Percentiles rank a stretch among this genome's conserved stretches.
Evolutionary conservation across 108 stramenopile genomes (phyloP).

Genomic region (Ochromonas danica): DNA sequence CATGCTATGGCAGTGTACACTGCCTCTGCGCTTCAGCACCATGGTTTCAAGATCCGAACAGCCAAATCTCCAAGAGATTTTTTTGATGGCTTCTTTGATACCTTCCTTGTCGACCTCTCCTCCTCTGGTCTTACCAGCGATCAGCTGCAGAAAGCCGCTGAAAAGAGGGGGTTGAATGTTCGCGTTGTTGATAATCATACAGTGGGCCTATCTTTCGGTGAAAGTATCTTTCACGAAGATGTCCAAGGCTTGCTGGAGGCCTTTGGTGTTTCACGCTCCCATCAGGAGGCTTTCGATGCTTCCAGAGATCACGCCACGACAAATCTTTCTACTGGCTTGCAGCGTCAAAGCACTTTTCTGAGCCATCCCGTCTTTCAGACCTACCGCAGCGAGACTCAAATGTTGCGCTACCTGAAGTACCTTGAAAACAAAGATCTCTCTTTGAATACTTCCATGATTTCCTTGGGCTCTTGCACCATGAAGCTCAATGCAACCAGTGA

Average conservation of each 20-base stretch:
- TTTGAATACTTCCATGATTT: slow-evolving; percentile 97
- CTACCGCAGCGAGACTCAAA: slow-evolving; percentile 90
- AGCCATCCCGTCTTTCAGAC: slow-evolving; percentile 91
- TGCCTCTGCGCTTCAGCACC: slow-evolving; percentile 38
- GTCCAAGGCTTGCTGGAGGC: slow-evolving; percentile 62
- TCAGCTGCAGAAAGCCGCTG: slow-evolving; percentile 71
- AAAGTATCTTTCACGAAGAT: slow-evolving; percentile 82
- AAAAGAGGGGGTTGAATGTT: slow-evolving; percentile 77
- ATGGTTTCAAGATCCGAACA: slow-evolving; percentile 38
- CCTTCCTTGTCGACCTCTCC: slow-evolving; percentile 75
- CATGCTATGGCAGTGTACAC: slow-evolving; percentile 55
- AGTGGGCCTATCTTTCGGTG: slow-evolving; percentile 89
- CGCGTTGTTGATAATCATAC: slow-evolving; percentile 78
- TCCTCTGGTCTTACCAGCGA: slow-evolving; percentile 53
- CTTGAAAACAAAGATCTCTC: slow-evolving; percentile 94
- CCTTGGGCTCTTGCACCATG: slow-evolving; percentile 98
- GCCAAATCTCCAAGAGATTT: too few species aligned
- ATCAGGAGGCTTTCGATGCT: background rate
- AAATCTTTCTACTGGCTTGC: slow-evolving; percentile 29
- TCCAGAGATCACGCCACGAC: background rate
- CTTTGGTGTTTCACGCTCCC: slow-evolving; percentile 59
- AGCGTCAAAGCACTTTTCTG: slow-evolving; percentile 58
- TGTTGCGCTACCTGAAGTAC: slow-evolving; percentile 93
- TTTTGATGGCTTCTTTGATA: slow-evolving; percentile 96
- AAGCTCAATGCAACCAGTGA: slow-evolving; percentile 96